Percentiles rank a stretch among this genome's conserved stretches.
These are phyloP conservation scores for Papilionanthe hybrid DNA, from an alignment of 116 monocot genomes.

Conservation along the genomic window DNA sequence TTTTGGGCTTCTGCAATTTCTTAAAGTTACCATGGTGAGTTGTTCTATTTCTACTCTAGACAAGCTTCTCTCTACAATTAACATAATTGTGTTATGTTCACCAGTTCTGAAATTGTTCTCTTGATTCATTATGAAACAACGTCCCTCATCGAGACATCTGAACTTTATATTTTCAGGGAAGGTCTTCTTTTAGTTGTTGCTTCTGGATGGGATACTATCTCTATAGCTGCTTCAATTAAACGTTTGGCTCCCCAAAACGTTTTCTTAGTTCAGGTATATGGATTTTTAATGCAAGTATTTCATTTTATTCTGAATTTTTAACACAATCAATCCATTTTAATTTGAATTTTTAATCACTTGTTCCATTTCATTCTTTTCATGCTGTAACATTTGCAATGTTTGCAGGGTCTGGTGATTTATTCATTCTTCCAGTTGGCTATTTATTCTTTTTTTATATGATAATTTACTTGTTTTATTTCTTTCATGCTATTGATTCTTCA, in stretches of 20 bases:
- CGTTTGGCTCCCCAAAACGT: constrained; percentile 74
- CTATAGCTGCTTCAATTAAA: constrained; percentile 76
- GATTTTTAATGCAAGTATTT: neutral
- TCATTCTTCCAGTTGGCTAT: neutral
- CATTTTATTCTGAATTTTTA: neutral
- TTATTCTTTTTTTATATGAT: constrained; percentile 1
- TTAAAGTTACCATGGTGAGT: neutral
- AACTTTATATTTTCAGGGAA: constrained; percentile 62
- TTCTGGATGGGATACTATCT: constrained; percentile 86
- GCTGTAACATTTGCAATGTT: neutral
- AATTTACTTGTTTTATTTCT: neutral
- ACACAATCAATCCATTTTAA: neutral
- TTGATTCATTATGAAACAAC: neutral
- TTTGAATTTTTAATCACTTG: neutral
- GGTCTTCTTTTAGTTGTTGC: constrained; percentile 92
- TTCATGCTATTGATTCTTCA: constrained; percentile 1
- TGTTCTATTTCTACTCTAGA: neutral
- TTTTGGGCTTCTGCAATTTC: neutral
- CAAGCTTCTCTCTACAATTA: neutral
- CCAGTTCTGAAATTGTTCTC: neutral
- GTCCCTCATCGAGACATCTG: neutral
- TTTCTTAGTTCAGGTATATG: constrained; percentile 86
- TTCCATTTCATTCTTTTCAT: constrained; percentile 8
- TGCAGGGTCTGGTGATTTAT: neutral
- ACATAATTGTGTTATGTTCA: neutral